Base-by-base conservation (phyloP, 495 filamentous ascomycete genomes). In the Mytilinidion resinicola region DNA sequence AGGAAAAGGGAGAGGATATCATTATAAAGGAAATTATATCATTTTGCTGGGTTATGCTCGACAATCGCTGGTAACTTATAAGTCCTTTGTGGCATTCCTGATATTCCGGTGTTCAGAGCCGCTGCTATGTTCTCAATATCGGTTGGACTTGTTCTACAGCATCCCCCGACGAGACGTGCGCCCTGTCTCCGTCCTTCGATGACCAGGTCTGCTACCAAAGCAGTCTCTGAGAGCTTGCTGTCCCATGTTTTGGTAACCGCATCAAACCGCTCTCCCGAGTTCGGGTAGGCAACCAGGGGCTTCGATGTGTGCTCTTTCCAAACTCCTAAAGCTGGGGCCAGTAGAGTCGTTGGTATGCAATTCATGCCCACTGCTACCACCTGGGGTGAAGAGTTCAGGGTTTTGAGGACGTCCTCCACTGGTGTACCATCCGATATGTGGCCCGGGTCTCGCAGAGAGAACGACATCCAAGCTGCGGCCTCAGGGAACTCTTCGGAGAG, bases 401-500 rank as follows among this genome's bases (percentile, higher is more conserved):
- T 9, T 12, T 42, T 42, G 12, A 42, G 17, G 9, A 42, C 39
- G 17, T 42, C 39, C 39, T 42, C 39, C 17, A 17, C 39, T 17
- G 39, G 12, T 17, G 39, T 42, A 17, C 39, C 39, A 17, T 42
- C 39, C 4, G 39, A 42, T 42, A 42, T 42, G 17, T 42, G 39
- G 39, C 39, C 9, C 14, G 42, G 20, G 42, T 46, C 42, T 9
- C 39, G 35, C 36, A 70, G 34, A 14, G 71, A 70, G 43, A 68
- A 67, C 19, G 59, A 57, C 10, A 73, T 43, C 62, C 64, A 72
- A 0, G 59, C 59, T n/a, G 53, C 55, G 7, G 55, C 39, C 12
- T 38, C 36, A 6, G 68, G 62, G 34, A 68, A 70, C 38, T 70
- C 70, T 4, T 37, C 34, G 6, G 36, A 7, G 11, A 73, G 54